These are phyloP conservation scores for Alloteropsis semialata DNA, from an alignment of 176 grass and related monocot genomes.

Conservation along the genomic window DNA sequence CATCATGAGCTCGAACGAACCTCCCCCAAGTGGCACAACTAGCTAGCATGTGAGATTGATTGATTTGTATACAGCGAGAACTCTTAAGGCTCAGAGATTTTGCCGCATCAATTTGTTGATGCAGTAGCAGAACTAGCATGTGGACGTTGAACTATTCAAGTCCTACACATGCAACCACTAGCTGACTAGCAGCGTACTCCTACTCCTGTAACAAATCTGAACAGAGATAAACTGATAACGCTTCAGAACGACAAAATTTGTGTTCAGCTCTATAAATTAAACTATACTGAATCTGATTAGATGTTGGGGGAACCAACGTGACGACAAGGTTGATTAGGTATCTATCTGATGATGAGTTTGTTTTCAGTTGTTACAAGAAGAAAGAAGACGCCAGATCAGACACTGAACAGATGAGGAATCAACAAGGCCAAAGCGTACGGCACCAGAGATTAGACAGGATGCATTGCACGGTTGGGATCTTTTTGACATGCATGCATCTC, in stretches of 20 bases:
- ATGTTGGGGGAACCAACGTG: neutral
- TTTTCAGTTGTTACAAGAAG: neutral
- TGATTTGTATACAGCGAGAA: conserved; percentile 13
- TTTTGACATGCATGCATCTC: conserved; percentile 8
- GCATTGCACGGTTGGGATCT: neutral
- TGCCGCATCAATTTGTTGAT: neutral
- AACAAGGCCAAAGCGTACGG: neutral
- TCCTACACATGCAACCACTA: neutral
- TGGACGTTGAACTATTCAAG: conserved; percentile 3
- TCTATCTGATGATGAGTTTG: neutral
- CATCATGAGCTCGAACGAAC: neutral
- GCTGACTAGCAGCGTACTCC: neutral
- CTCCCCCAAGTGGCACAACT: neutral
- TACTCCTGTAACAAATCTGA: neutral
- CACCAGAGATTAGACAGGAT: neutral
- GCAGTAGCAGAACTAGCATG: conserved; percentile 16
- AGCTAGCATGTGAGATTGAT: conserved; percentile 20
- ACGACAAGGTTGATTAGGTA: neutral
- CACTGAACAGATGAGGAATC: neutral
- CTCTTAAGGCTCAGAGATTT: conserved; percentile 28
- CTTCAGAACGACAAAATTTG: neutral
- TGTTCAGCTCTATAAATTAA: neutral
- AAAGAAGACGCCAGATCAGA: neutral
- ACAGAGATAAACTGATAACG: neutral
- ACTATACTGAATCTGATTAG: neutral